phyloP scores from a whole-genome alignment of 2,329 filamentous ascomycete genomes.

The Calonectria pteridis region DNA sequence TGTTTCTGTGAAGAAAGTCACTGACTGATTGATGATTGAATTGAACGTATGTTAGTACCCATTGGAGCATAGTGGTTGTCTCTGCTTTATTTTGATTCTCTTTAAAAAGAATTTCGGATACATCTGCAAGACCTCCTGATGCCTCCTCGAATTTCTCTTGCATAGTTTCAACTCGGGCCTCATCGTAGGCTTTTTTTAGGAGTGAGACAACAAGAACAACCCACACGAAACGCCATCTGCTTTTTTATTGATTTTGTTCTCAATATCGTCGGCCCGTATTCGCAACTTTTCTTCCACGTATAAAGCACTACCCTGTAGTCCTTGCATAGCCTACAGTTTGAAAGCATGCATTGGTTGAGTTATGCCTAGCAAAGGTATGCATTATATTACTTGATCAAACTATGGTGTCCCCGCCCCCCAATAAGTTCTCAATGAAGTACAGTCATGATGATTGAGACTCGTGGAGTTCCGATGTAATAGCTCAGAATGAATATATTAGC shows the following conservation, averaged over 20 bases:
- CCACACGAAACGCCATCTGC: neutral
- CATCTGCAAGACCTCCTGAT: neutral
- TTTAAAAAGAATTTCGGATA: neutral
- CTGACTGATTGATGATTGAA: neutral
- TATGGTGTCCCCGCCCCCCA: too few species aligned
- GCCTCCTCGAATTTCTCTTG: neutral
- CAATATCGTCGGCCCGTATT: neutral
- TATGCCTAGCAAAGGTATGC: too few species aligned
- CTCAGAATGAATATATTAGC: neutral
- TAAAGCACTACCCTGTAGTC: neutral
- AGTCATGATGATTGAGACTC: too few species aligned
- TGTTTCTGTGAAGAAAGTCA: neutral
- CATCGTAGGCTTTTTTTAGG: neutral
- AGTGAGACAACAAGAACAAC: neutral
- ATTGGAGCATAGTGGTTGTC: neutral
- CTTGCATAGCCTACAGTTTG: neutral
- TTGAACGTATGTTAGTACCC: neutral
- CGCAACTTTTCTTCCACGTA: neutral
- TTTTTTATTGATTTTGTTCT: neutral
- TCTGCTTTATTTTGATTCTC: neutral
- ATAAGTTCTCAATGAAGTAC: too few species aligned
- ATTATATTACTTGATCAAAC: too few species aligned
- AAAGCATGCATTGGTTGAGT: neutral
- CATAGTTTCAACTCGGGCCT: neutral
- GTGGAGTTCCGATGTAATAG: too few species aligned